These are phyloP conservation scores for Mucor irregularis DNA, from an alignment of 371 early-diverging fungal genomes.

Conservation along the genomic window DNA sequence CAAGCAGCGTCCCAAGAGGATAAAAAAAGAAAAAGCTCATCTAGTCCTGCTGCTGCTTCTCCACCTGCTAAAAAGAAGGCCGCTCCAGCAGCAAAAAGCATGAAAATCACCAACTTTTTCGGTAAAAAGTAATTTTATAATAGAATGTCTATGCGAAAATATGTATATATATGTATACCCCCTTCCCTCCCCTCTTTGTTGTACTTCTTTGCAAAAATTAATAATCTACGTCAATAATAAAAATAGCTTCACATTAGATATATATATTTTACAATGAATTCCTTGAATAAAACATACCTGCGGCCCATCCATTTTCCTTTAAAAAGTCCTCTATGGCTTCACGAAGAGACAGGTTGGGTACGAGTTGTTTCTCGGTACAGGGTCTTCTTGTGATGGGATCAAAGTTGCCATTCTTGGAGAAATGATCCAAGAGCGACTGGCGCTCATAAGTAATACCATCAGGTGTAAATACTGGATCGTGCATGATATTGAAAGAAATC, in stretches of 20 bases:
- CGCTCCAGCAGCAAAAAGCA: too few relatives aligned
- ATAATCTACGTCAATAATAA: too few relatives aligned
- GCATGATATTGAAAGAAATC: conserved; percentile 54
- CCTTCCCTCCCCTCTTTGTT: too few relatives aligned
- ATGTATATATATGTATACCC: too few relatives aligned
- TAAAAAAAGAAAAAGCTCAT: background rate
- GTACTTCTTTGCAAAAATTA: too few relatives aligned
- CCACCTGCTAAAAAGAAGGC: background rate
- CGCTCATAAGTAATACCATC: conserved; percentile 73
- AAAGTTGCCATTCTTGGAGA: conserved; percentile 71
- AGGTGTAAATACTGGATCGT: conserved; percentile 53
- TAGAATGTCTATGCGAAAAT: too few relatives aligned
- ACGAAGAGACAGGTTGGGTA: conserved; percentile 74
- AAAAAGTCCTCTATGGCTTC: conserved; percentile 68
- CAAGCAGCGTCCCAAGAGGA: background rate
- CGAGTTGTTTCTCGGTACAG: conserved; percentile 60
- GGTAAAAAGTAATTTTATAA: too few relatives aligned
- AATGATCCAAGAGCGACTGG: conserved; percentile 67
- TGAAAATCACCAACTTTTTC: too few relatives aligned
- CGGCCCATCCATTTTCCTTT: conserved; percentile 66
- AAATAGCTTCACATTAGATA: background rate
- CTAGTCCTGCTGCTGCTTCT: too few relatives aligned
- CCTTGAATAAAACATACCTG: conserved; percentile 26
- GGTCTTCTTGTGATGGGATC: conserved; percentile 75
- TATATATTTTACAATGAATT: background rate